Conservation (phyloP, 2,329 filamentous ascomycete genomes). For the Talaromyces sp. region DNA sequence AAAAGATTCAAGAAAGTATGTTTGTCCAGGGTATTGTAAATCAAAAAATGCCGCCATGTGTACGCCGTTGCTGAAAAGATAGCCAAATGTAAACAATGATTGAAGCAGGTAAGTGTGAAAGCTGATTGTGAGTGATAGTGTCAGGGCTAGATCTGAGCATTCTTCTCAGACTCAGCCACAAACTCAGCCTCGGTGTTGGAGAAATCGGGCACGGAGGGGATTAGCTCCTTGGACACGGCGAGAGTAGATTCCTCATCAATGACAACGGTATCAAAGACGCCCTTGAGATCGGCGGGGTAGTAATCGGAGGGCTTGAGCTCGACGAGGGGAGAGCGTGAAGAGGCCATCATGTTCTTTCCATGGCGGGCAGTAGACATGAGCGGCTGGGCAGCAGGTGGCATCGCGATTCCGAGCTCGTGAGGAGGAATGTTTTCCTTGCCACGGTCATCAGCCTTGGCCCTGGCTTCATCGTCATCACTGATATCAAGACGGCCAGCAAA, state of each 20-base stretch:
- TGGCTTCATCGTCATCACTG: constrained; percentile 69
- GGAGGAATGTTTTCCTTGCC: constrained; percentile 96
- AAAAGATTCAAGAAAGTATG: constrained; percentile 3
- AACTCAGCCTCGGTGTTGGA: neutral
- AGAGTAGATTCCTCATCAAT: constrained; percentile 52
- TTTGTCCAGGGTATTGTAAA: constrained; percentile 12
- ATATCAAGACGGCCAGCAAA: constrained; percentile 83
- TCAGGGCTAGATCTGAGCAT: neutral
- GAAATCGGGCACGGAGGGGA: neutral
- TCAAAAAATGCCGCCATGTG: constrained; percentile 6
- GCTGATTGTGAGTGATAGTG: neutral
- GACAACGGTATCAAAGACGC: constrained; percentile 57
- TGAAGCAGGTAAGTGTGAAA: neutral
- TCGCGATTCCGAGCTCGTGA: constrained; percentile 52
- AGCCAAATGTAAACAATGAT: neutral
- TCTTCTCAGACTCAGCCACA: neutral
- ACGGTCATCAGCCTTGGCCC: constrained; percentile 55
- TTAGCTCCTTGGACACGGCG: neutral
- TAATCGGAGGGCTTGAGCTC: constrained; percentile 66
- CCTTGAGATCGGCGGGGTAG: constrained; percentile 63
- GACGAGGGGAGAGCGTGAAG: constrained; percentile 61
- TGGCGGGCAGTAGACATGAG: constrained; percentile 20
- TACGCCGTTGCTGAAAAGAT: constrained; percentile 7
- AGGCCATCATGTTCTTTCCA: constrained; percentile 52
- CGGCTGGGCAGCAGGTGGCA: constrained; percentile 40